These are phyloP conservation scores for Candida andamanensis DNA, from an alignment of 805 yeast species.

Conservation along the genomic window DNA sequence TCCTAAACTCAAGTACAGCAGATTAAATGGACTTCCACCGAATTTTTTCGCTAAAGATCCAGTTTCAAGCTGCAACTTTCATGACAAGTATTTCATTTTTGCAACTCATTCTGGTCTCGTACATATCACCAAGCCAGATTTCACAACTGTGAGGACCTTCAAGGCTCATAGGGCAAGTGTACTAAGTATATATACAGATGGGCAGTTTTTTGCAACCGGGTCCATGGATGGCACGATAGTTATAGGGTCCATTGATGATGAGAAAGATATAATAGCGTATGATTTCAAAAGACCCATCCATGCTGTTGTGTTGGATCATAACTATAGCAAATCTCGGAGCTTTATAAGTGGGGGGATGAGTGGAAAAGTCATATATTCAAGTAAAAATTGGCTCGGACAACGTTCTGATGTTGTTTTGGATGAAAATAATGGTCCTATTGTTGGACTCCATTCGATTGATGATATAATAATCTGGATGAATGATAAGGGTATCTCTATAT, in stretches of 20 bases:
- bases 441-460: conserved; percentile 57
- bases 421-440: conserved; percentile 62
- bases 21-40: conserved; percentile 63
- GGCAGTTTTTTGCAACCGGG: conserved; percentile 73
- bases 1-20: conserved; percentile 68
- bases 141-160: conserved; percentile 61
- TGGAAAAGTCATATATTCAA: conserved; percentile 72
- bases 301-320: conserved; percentile 74
- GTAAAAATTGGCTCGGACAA: conserved; percentile 83
- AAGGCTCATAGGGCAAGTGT: conserved; percentile 86
- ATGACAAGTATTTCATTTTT: conserved; percentile 60
- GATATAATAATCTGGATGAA: conserved; percentile 78
- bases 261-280: conserved; percentile 60
- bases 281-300: conserved; percentile 88
- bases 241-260: conserved; percentile 62
- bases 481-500: conserved; percentile 71
- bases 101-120: conserved; percentile 88
- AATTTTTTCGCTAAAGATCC: conserved; percentile 73
- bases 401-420: conserved; percentile 64
- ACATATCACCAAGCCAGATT: conserved; percentile 58
- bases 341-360: conserved; percentile 89
- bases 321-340: conserved; percentile 54
- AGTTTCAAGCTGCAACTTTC: conserved; percentile 62
- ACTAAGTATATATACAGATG: conserved; percentile 67
- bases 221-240: conserved; percentile 94